These are phyloP conservation scores for Entonaema liquescens DNA, from an alignment of 495 filamentous ascomycete species.

Conservation along the genomic window DNA sequence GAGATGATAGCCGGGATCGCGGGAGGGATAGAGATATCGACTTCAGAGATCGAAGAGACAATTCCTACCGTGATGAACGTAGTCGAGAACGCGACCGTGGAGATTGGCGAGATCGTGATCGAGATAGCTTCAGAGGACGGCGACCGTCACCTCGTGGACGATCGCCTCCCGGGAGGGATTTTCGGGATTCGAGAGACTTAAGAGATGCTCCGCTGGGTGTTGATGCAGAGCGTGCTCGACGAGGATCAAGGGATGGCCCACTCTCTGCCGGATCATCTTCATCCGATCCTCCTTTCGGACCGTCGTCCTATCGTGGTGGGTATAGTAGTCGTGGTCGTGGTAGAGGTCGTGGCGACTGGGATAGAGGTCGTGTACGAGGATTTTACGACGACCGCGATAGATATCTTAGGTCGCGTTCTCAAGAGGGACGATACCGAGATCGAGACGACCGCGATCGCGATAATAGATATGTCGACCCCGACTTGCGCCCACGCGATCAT, in stretches of 20 bases:
- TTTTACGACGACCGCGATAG: slow-evolving; percentile 70
- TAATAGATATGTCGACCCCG: slow-evolving; percentile 53
- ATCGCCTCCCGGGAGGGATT: slow-evolving; percentile 55
- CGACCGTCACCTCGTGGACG: slow-evolving; percentile 57
- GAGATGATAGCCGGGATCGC: slow-evolving; percentile 70
- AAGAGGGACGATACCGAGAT: slow-evolving; percentile 67
- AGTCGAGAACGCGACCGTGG: slow-evolving; percentile 57
- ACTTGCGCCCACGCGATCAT: slow-evolving; percentile 62
- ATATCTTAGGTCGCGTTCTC: slow-evolving; percentile 71
- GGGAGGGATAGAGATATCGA: slow-evolving; percentile 67
- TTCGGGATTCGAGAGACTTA: slow-evolving; percentile 46
- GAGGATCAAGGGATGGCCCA: slow-evolving; percentile 66
- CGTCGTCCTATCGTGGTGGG: slow-evolving; percentile 62
- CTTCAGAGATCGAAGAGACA: slow-evolving; percentile 59
- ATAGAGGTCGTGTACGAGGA: slow-evolving; percentile 67
- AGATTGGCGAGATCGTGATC: slow-evolving; percentile 54
- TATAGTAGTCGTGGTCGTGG: slow-evolving; percentile 57
- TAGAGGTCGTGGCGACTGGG: slow-evolving; percentile 72
- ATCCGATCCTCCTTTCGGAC: slow-evolving; percentile 67
- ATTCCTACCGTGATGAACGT: slow-evolving; percentile 58
- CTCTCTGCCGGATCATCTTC: slow-evolving; percentile 73
- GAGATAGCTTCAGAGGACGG: slow-evolving; percentile 55
- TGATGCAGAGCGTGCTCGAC: slow-evolving; percentile 60
- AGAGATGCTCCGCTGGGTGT: slow-evolving; percentile 56
- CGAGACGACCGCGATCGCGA: slow-evolving; percentile 61